Conservation (phyloP, 257 asterid species). For the Rauvolfia tetraphylla region DNA sequence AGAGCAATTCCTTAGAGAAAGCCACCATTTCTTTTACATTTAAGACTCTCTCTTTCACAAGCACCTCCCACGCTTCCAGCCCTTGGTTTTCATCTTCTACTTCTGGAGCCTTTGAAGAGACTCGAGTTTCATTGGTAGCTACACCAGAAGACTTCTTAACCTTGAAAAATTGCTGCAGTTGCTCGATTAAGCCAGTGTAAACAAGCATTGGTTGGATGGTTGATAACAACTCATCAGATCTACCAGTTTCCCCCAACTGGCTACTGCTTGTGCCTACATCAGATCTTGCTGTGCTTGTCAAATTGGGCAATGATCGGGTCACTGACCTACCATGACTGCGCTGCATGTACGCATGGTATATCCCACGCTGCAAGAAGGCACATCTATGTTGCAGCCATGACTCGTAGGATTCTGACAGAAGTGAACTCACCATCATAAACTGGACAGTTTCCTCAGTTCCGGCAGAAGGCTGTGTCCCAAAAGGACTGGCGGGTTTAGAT, state of each 20-base stretch:
- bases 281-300: constrained; percentile 22
- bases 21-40: constrained; percentile 76
- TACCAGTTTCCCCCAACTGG: constrained; percentile 32
- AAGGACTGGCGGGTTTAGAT: constrained; percentile 43
- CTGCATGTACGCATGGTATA: constrained; percentile 89
- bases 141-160: constrained; percentile 33
- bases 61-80: constrained; percentile 79
- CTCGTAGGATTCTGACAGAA: constrained; percentile 83
- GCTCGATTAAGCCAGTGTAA: constrained; percentile 88
- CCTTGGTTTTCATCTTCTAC: constrained; percentile 51
- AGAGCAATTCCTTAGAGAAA: constrained; percentile 78
- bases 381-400: constrained; percentile 88
- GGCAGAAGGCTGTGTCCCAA: constrained; percentile 51
- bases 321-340: constrained; percentile 54
- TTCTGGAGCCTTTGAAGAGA: constrained; percentile 28
- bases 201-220: constrained; percentile 90
- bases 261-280: constrained; percentile 34
- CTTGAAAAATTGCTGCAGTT: constrained; percentile 83
- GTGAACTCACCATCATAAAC: constrained; percentile 97
- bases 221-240: constrained; percentile 52
- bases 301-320: constrained; percentile 36
- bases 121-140: constrained; percentile 23
- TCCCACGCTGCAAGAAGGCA: constrained; percentile 81
- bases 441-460: constrained; percentile 95
- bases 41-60: constrained; percentile 69